Evolutionary conservation across 2,329 filamentous ascomycete species (phyloP).

Genomic region (Aspergillus tanneri): DNA sequence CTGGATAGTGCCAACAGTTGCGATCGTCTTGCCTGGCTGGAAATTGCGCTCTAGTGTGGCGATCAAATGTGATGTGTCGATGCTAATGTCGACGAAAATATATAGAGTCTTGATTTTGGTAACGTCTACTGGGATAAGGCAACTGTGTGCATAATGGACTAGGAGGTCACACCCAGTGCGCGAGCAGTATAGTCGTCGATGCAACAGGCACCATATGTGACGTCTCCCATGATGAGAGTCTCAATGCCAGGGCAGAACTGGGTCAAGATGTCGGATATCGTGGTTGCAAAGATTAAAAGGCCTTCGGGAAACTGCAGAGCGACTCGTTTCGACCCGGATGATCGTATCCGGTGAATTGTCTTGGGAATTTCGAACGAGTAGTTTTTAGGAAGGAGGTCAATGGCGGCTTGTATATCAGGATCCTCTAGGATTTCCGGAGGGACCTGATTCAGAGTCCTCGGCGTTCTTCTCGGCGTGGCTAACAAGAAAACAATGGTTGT

Average conservation of each 20-base stretch:
- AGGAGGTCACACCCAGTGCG: conserved; percentile 87
- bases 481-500: not conserved
- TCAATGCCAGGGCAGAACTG: conserved; percentile 90
- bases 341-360: conserved; percentile 90
- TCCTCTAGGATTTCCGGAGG: conserved; percentile 84
- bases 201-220: conserved; percentile 97
- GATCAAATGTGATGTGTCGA: conserved; percentile 84
- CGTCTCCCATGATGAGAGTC: conserved; percentile 98
- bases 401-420: conserved; percentile 79
- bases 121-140: conserved; percentile 91
- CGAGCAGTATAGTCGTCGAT: conserved; percentile 98
- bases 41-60: conserved; percentile 89
- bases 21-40: conserved; percentile 77
- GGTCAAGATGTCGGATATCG: conserved; percentile 92
- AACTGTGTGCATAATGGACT: conserved; percentile 96
- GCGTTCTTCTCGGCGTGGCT: conserved; percentile 72
- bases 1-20: conserved; percentile 94
- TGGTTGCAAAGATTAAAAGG: conserved; percentile 90
- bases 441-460: conserved; percentile 85
- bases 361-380: conserved; percentile 99
- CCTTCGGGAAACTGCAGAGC: conserved; percentile 98
- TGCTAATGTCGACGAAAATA: conserved; percentile 96
- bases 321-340: conserved; percentile 73
- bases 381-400: conserved; percentile 84
- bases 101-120: conserved; percentile 97